These are phyloP conservation scores for Penicillium malachiteum DNA, from an alignment of 495 filamentous ascomycete species.

Conservation along the genomic window DNA sequence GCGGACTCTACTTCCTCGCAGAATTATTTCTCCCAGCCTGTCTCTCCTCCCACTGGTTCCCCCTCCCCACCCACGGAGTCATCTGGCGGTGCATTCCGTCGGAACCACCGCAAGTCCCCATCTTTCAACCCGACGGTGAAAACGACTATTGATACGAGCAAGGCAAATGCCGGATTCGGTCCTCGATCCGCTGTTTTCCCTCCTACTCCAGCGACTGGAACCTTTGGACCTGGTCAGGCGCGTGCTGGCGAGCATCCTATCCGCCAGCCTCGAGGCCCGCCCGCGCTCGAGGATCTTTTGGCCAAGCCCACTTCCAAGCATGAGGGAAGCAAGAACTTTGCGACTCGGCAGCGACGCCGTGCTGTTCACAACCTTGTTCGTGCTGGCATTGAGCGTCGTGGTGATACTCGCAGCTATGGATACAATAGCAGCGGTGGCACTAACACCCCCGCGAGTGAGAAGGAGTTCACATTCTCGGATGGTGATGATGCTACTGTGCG, in stretches of 20 bases:
- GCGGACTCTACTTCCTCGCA: conserved; percentile 55
- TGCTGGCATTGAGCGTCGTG: conserved; percentile 83
- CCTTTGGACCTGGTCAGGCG: conserved; percentile 89
- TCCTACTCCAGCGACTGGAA: conserved; percentile 76
- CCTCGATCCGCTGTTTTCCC: conserved; percentile 80
- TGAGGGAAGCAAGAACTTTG: conserved; percentile 98
- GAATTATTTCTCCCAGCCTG: conserved; percentile 38
- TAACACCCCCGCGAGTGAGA: conserved; percentile 87
- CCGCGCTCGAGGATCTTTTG: conserved; percentile 85
- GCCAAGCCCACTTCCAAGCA: conserved; percentile 89
- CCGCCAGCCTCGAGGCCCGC: conserved; percentile 91
- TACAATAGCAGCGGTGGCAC: conserved; percentile 67
- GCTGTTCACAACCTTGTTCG: conserved; percentile 89
- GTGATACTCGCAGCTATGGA: conserved; percentile 55
- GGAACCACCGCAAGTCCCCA: conserved; percentile 87
- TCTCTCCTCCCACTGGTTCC: conserved; percentile 69
- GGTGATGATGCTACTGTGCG: conserved; percentile 80
- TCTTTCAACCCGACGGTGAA: conserved; percentile 68
- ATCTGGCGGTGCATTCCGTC: conserved; percentile 75
- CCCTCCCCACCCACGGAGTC: conserved; percentile 65
- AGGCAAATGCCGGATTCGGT: conserved; percentile 55
- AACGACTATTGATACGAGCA: conserved; percentile 56
- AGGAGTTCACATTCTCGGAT: conserved; percentile 78
- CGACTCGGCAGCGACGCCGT: conserved; percentile 85
- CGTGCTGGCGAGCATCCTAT: conserved; percentile 92